Conservation (phyloP, 2,329 filamentous ascomycete genomes). For the Aureobasidium sp. region DNA sequence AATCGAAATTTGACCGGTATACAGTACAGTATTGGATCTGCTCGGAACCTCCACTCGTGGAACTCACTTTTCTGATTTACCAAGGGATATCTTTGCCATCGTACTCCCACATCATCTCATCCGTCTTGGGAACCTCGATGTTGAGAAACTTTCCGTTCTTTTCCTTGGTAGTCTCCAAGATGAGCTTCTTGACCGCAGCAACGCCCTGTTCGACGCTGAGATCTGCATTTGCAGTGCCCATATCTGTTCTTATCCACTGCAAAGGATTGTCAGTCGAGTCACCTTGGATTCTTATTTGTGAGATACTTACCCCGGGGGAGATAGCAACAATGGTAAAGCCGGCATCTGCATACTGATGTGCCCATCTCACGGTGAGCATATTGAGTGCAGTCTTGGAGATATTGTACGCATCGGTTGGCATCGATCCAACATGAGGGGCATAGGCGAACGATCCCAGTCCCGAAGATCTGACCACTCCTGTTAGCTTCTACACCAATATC, state of each 20-base stretch:
- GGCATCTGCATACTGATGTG: slow-evolving; percentile 38
- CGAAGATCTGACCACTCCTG: slow-evolving; percentile 38
- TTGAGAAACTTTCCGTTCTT: slow-evolving; percentile 56
- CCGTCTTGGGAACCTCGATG: slow-evolving; percentile 44
- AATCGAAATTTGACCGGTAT: too few species aligned
- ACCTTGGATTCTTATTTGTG: not conserved
- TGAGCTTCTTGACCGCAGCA: slow-evolving; percentile 46
- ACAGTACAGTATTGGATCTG: not conserved
- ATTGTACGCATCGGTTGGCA: slow-evolving; percentile 43
- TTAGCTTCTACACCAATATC: not conserved
- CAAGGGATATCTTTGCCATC: slow-evolving; percentile 26
- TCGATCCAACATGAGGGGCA: slow-evolving; percentile 26
- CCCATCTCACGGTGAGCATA: slow-evolving; percentile 52
- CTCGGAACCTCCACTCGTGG: not conserved
- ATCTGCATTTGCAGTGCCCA: slow-evolving; percentile 47
- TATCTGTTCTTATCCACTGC: slow-evolving; percentile 53
- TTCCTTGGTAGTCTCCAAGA: slow-evolving; percentile 44
- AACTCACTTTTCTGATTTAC: not conserved
- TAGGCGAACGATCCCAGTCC: slow-evolving; percentile 47
- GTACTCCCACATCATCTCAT: slow-evolving; percentile 35
- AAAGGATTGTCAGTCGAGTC: slow-evolving; percentile 19
- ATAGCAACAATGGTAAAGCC: slow-evolving; percentile 50
- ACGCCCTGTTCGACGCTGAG: slow-evolving; percentile 45
- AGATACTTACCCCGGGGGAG: slow-evolving; percentile 48
- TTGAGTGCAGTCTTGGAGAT: slow-evolving; percentile 56